Evolutionary conservation across 805 yeast species (phyloP).

Genomic region (Wickerhamomyces pijperi): DNA sequence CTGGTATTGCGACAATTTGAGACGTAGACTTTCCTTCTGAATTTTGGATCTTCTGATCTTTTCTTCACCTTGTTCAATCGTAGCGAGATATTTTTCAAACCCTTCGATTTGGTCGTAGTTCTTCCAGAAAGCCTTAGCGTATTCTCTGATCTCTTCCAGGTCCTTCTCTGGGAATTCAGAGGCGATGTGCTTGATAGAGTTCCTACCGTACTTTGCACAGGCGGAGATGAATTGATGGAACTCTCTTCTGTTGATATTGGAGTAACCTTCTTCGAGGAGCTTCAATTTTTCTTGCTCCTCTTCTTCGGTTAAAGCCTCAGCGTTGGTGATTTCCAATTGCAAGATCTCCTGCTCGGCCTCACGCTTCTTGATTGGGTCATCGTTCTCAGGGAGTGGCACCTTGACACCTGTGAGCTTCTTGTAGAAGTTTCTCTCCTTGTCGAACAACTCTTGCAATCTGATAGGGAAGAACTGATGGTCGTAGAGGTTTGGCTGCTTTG

Average conservation of each 20-base stretch:
- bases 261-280: conserved; percentile 54
- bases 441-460: conserved; percentile 65
- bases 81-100: conserved; percentile 69
- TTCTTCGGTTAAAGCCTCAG: conserved; percentile 76
- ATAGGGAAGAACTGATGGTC: conserved; percentile 89
- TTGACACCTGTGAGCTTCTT: conserved; percentile 56
- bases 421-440: conserved; percentile 68
- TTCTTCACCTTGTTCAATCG: conserved; percentile 86
- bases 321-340: conserved; percentile 62
- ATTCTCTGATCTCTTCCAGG: conserved; percentile 65
- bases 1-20: conserved; percentile 57
- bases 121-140: conserved; percentile 75
- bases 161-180: conserved; percentile 69
- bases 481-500: conserved; percentile 69
- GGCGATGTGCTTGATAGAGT: conserved; percentile 59
- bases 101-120: conserved; percentile 76
- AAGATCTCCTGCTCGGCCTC: conserved; percentile 39
- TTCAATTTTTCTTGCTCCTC: conserved; percentile 57
- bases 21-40: conserved; percentile 71
- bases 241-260: conserved; percentile 81
- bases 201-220: conserved; percentile 73
- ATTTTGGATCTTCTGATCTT: conserved; percentile 48
- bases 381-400: conserved; percentile 40
- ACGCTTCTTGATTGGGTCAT: conserved; percentile 34
- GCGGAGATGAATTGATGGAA: conserved; percentile 70